Percentiles rank a stretch among this genome's conserved stretches.
phyloP scores from a whole-genome alignment of 2,329 filamentous ascomycete genomes.

The Plectosphaerella sp. region DNA sequence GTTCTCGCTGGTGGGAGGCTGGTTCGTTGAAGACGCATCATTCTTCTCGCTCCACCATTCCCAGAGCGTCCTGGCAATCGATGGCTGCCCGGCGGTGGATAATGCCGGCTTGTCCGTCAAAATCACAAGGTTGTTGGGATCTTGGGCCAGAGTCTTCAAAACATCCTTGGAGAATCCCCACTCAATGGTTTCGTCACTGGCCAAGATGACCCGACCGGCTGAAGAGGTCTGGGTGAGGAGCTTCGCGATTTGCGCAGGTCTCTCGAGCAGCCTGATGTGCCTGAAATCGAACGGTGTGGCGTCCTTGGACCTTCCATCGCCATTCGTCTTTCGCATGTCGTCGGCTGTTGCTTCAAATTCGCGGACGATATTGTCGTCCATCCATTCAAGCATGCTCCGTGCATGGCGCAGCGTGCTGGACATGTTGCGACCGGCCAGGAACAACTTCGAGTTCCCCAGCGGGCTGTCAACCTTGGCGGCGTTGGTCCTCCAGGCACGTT shows the following conservation, averaged over 20 bases:
- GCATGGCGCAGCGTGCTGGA: conserved; percentile 87
- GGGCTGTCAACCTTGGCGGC: conserved; percentile 43
- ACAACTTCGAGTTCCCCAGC: conserved; percentile 58
- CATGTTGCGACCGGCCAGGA: conserved; percentile 80
- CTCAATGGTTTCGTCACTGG: conserved; percentile 83
- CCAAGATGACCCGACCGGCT: conserved; percentile 72
- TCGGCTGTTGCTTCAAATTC: conserved; percentile 77
- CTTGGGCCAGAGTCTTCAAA: conserved; percentile 67
- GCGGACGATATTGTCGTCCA: conserved; percentile 91
- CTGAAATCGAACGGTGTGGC: conserved; percentile 85
- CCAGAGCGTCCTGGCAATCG: conserved; percentile 73
- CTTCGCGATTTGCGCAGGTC: conserved; percentile 72
- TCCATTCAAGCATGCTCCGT: conserved; percentile 97
- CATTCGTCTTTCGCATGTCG: conserved; percentile 39
- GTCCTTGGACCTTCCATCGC: conserved; percentile 44
- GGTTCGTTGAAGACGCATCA: conserved; percentile 52
- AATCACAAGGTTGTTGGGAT: conserved; percentile 78
- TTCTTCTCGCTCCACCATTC: conserved; percentile 69
- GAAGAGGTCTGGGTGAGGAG: conserved; percentile 46
- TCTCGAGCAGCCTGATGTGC: conserved; percentile 77
- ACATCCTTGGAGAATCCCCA: conserved; percentile 92
- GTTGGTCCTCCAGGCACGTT: conserved; percentile 82
- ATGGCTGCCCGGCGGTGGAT: conserved; percentile 40
- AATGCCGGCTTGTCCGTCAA: conserved; percentile 69
- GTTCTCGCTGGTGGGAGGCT: conserved; percentile 51